These are phyloP conservation scores for Notholithocarpus densiflorus DNA, from an alignment of 306 rosid genomes.

Conservation along the genomic window DNA sequence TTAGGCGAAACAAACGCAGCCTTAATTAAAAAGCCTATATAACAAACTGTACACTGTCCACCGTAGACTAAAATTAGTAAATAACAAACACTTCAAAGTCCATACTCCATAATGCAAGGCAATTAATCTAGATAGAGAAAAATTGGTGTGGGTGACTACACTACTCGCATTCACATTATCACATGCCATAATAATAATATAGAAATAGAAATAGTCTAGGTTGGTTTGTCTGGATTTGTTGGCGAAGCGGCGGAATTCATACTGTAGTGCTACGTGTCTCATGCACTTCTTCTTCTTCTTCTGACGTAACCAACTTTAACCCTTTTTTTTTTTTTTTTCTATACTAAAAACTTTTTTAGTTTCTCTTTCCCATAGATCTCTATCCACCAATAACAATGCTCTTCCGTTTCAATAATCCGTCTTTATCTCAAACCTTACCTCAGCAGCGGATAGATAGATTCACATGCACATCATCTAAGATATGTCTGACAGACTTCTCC, in stretches of 20 bases:
- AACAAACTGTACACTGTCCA: too few species aligned
- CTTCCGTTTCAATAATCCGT: conserved; percentile 7
- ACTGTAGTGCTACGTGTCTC: conserved; percentile 27
- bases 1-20: too few species aligned
- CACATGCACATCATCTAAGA: background rate
- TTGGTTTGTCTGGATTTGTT: conserved; percentile 32
- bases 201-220: background rate
- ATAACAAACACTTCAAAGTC: too few species aligned
- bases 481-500: background rate
- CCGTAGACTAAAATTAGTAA: too few species aligned
- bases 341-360: background rate
- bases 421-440: background rate
- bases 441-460: background rate
- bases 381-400: conserved; percentile 16
- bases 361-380: background rate
- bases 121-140: too few species aligned
- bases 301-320: conserved; percentile 17
- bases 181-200: too few species aligned
- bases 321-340: too few species aligned
- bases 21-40: too few species aligned
- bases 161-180: too few species aligned
- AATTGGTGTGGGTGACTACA: too few species aligned
- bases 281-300: conserved; percentile 2
- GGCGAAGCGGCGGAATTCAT: conserved; percentile 37
- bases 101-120: too few species aligned